Percentiles rank a stretch among this genome's conserved stretches.
Conservation (phyloP, 1,284 basidiomycete genomes). For the Ceratobasidium sp. region DNA sequence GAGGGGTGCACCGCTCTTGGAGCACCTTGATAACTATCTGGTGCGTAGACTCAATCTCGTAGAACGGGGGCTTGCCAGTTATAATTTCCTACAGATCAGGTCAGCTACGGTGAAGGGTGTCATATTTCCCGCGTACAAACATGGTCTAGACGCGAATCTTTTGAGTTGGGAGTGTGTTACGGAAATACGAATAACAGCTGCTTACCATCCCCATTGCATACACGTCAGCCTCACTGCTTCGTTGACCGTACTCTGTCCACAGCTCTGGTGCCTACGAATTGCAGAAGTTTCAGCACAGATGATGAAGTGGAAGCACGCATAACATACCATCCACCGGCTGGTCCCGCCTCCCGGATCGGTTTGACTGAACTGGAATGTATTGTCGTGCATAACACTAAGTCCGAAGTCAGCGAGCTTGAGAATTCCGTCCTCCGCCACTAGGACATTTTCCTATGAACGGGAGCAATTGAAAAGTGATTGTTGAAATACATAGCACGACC, state of each 20-base stretch:
- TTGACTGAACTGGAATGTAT: neutral
- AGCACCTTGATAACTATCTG: neutral
- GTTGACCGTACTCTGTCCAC: neutral
- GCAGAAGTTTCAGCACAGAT: neutral
- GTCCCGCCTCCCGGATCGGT: constrained; percentile 1
- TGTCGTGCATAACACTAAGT: constrained; percentile 13
- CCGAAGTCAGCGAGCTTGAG: constrained; percentile 27
- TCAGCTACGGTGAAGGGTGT: neutral
- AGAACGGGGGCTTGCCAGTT: neutral
- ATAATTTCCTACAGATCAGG: neutral
- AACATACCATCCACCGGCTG: constrained; percentile 6
- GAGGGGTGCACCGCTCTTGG: neutral
- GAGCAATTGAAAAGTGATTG: neutral
- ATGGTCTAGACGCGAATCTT: neutral
- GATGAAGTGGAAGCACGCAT: neutral
- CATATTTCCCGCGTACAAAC: neutral
- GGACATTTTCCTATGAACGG: neutral
- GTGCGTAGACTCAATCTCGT: neutral
- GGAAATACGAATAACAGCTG: neutral
- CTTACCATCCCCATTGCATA: constrained; percentile 6
- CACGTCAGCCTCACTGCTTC: neutral
- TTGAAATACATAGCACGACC: neutral
- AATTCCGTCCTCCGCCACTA: neutral
- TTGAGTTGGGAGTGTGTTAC: no score
- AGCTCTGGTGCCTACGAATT: constrained; percentile 3